Percentiles rank a stretch among this genome's conserved stretches.
Conservation (phyloP, 345 rosid genomes). For the Syzygium grande region DNA sequence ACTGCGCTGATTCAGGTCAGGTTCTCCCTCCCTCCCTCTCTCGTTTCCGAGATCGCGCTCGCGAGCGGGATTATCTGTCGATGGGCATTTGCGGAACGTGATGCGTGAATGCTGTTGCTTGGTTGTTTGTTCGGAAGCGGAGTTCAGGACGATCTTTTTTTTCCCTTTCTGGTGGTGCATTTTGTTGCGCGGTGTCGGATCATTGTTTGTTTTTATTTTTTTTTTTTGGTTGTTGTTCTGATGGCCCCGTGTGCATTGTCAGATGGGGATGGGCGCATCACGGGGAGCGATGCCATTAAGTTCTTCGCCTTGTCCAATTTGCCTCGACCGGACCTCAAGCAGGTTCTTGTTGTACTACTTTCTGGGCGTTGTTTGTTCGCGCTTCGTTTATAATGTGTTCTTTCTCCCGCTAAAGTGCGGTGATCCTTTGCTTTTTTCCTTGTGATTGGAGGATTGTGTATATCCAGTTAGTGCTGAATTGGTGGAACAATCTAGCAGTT, state of each 20-base stretch:
- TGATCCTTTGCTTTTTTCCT: neutral
- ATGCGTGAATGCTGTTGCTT: neutral
- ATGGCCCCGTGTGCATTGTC: neutral
- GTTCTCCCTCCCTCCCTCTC: neutral
- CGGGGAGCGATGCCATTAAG: constrained; percentile 80
- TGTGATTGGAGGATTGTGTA: neutral
- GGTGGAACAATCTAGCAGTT: neutral
- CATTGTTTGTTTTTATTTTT: neutral
- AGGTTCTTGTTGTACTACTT: constrained; percentile 23
- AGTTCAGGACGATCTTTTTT: neutral
- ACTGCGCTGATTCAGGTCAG: constrained; percentile 74
- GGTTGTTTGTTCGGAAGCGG: neutral
- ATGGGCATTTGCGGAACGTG: neutral
- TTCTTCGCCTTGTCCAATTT: constrained; percentile 76
- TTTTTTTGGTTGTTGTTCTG: neutral
- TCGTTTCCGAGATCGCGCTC: neutral
- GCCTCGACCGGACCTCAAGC: constrained; percentile 79
- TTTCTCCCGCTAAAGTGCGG: neutral
- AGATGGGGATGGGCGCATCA: constrained; percentile 88
- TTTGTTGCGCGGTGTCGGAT: neutral
- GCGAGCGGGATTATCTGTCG: neutral
- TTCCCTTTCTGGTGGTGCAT: neutral
- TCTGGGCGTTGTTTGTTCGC: neutral
- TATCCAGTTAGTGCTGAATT: neutral
- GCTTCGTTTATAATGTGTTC: no score